A percentile compares a stretch with the other conserved stretches of the same genome.
Conservation (phyloP, 2,329 filamentous ascomycete genomes). For the Exophiala aquamarina region DNA sequence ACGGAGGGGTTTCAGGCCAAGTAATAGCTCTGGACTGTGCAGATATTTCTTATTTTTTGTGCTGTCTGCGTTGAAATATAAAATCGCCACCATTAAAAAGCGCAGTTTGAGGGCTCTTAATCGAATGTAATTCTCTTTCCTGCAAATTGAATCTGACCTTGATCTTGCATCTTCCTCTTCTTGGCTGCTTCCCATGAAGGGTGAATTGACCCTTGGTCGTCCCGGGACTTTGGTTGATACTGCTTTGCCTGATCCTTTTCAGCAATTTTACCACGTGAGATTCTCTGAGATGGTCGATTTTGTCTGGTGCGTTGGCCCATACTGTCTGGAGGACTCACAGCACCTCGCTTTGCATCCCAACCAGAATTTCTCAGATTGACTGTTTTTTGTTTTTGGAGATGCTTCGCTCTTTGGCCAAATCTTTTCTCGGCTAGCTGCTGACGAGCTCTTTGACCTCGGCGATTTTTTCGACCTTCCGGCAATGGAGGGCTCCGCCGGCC, state of each 20-base stretch:
- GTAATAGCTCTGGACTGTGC: too few relatives aligned
- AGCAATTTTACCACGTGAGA: constrained; percentile 20
- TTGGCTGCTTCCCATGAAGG: constrained; percentile 66
- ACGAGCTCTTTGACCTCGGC: constrained; percentile 62
- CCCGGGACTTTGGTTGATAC: constrained; percentile 14
- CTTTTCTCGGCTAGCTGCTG: constrained; percentile 64
- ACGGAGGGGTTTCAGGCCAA: too few relatives aligned
- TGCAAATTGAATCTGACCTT: constrained; percentile 49
- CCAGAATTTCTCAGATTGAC: constrained; percentile 48
- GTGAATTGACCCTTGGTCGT: constrained; percentile 57
- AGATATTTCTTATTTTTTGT: neutral
- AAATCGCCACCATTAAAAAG: neutral
- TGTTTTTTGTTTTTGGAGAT: constrained; percentile 47
- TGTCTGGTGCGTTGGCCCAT: constrained; percentile 5
- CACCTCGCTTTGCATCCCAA: constrained; percentile 61
- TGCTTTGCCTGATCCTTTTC: constrained; percentile 2
- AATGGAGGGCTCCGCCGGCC: constrained; percentile 23
- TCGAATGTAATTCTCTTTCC: constrained; percentile 63
- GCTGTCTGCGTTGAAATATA: neutral
- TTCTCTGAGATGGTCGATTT: constrained; percentile 22
- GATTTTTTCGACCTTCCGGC: constrained; percentile 50
- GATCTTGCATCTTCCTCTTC: constrained; percentile 55
- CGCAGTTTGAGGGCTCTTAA: constrained; percentile 3
- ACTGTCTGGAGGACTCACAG: constrained; percentile 34
- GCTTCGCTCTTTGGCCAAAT: constrained; percentile 58